A percentile compares a stretch with the other conserved stretches of the same genome.
Conservation (phyloP, 768 basidiomycete genomes). For the Calocybe gangraenosa region DNA sequence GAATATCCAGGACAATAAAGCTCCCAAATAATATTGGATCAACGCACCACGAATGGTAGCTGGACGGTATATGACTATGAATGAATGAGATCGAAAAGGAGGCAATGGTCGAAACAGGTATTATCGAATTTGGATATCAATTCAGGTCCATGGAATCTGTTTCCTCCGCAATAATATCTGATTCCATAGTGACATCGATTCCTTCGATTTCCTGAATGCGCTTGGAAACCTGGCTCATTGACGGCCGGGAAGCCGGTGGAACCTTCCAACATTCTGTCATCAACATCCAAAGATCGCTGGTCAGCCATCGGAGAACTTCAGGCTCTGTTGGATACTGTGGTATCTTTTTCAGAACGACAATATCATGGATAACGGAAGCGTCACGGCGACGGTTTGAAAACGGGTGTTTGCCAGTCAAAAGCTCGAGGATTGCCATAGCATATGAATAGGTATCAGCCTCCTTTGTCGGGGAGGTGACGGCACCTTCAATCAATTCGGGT, state of each 20-base stretch:
- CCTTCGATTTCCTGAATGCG: slow-evolving; percentile 19
- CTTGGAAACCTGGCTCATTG: slow-evolving; percentile 33
- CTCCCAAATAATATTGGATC: no score
- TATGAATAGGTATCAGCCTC: slow-evolving; percentile 54
- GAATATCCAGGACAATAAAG: no score
- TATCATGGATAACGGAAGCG: slow-evolving; percentile 43
- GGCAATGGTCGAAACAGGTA: neutral
- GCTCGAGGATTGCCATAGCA: slow-evolving; percentile 57
- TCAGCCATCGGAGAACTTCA: slow-evolving; percentile 32
- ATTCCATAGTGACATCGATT: neutral
- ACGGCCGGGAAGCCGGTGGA: slow-evolving; percentile 32
- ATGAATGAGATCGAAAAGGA: neutral
- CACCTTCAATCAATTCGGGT: slow-evolving; percentile 52
- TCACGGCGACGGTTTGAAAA: slow-evolving; percentile 48
- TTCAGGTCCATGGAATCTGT: slow-evolving; percentile 11
- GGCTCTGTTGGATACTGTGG: slow-evolving; percentile 40
- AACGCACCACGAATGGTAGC: no score
- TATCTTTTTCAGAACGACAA: slow-evolving; percentile 30
- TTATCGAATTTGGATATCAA: neutral
- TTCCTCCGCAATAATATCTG: slow-evolving; percentile 5
- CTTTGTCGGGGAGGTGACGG: slow-evolving; percentile 36
- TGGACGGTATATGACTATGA: no score
- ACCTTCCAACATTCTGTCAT: slow-evolving; percentile 46
- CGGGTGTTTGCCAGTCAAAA: slow-evolving; percentile 49
- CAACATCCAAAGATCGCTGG: slow-evolving; percentile 43